Evolutionary conservation across 352 stramenopile genomes (phyloP).

Genomic region (Phytophthora brassicae): DNA sequence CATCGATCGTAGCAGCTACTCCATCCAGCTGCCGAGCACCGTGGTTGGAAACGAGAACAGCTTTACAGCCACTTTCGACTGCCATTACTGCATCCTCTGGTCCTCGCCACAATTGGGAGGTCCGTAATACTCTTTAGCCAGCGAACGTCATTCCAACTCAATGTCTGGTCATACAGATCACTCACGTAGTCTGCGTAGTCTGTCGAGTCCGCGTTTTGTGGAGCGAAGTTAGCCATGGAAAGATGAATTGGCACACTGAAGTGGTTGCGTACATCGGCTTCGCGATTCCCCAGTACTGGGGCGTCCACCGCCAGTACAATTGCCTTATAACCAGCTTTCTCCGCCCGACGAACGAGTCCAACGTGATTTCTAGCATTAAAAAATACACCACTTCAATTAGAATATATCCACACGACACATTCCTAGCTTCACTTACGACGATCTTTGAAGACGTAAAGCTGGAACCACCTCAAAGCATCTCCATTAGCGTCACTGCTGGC

Average conservation of each 20-base stretch:
- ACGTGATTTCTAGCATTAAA: conserved; percentile 89
- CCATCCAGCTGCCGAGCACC: conserved; percentile 91
- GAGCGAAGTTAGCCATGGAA: conserved; percentile 33
- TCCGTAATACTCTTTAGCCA: conserved; percentile 90
- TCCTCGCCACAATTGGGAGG: conserved; percentile 92
- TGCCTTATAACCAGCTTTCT: conserved; percentile 93
- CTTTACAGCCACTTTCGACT: conserved; percentile 88
- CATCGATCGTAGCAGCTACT: conserved; percentile 89
- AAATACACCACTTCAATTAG: not conserved
- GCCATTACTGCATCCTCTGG: conserved; percentile 91
- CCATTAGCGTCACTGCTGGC: conserved; percentile 55
- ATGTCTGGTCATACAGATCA: conserved; percentile 92
- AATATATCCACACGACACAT: not conserved
- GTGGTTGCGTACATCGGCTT: conserved; percentile 93
- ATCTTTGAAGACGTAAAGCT: conserved; percentile 96
- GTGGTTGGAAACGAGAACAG: conserved; percentile 94
- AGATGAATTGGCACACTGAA: conserved; percentile 82
- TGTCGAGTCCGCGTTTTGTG: conserved; percentile 19
- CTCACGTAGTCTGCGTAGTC: conserved; percentile 48
- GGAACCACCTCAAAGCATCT: conserved; percentile 90
- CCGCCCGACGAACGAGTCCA: conserved; percentile 86
- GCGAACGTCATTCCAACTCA: conserved; percentile 92
- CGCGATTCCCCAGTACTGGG: conserved; percentile 93
- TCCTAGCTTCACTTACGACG: conserved; percentile 36
- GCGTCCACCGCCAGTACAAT: conserved; percentile 95